Base-by-base conservation (phyloP, 495 filamentous ascomycete genomes). In the Chaetomidium leptoderma region DNA sequence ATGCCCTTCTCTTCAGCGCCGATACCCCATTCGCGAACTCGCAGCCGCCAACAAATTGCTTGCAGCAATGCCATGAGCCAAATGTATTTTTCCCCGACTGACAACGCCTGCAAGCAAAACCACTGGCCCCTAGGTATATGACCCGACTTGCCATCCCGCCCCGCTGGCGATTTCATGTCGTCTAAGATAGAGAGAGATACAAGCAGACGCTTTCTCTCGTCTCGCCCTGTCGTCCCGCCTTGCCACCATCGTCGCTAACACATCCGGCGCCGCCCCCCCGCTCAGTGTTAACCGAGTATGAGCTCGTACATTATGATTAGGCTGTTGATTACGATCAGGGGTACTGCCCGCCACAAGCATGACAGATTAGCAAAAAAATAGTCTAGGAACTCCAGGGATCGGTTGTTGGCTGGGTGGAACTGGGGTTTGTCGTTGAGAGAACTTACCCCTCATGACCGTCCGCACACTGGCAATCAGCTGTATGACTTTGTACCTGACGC, bases 371-470 rank as follows among this genome's bases (percentile, higher is more conserved):
- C 37, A 10, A 21, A 40, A 2, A 9, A 17, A 9, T 24, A 46
- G 43, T 24, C 2, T 24, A 9, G 9, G 7, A 8, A 14, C 33
- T 48, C 16, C 7, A 21, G 13, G 14, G 44, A 17, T 23, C n/a
- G n/a, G 9, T 11, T 24, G 42, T 26, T 2, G 42, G 19, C n/a
- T 24, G 9, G 42, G 23, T 2, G 23, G 42, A 19, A n/a, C n/a
- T n/a, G 13, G 27, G 17, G 26, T 5, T 36, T 19, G 39, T 4
- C 16, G n/a, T n/a, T n/a, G n/a, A 5, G 37, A 11, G 4, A 19
- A 84, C 91, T 53, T 82, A 97, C 92, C 91, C 77, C 93, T 84
- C 90, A 96, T 96, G 47, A 97, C 73, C 52, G 90, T 96, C 74
- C 93, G 77, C 60, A 96, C 90, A 67, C 88, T 91, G 21, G 89